Conservation (phyloP, 306 rosid genomes). For the Acmispon strigosus region DNA sequence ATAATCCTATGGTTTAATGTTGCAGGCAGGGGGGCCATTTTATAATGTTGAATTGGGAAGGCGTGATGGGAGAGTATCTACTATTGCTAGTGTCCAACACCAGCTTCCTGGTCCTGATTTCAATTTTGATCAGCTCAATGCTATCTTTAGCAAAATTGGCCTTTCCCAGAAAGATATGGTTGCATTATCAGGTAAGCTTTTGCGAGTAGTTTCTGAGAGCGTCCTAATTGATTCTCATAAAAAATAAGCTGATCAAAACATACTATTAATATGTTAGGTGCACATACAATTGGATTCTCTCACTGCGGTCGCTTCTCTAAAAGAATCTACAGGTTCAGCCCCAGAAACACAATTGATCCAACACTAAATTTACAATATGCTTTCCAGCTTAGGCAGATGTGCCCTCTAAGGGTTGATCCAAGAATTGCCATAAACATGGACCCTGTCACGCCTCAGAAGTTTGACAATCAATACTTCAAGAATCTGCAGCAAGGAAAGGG, state of each 20-base stretch:
- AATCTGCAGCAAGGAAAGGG: slow-evolving; percentile 78
- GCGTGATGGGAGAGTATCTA: slow-evolving; percentile 65
- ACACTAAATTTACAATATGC: slow-evolving; percentile 53
- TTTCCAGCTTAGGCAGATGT: slow-evolving; percentile 42
- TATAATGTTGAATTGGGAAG: slow-evolving; percentile 82
- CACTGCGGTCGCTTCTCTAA: slow-evolving; percentile 56
- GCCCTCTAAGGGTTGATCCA: slow-evolving; percentile 60
- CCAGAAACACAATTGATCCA: slow-evolving; percentile 56
- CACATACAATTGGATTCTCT: slow-evolving; percentile 82
- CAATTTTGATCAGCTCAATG: slow-evolving; percentile 43
- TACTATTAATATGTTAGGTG: slow-evolving; percentile 37
- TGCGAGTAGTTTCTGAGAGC: too few species aligned
- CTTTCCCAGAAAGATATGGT: slow-evolving; percentile 63
- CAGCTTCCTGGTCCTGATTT: slow-evolving; percentile 62
- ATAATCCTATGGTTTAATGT: not conserved
- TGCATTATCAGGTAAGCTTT: slow-evolving; percentile 67
- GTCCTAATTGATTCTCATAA: too few species aligned
- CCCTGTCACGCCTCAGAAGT: slow-evolving; percentile 47
- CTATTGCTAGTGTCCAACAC: slow-evolving; percentile 40
- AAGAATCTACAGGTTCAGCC: slow-evolving; percentile 56
- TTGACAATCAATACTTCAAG: slow-evolving; percentile 78
- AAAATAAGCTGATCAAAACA: too few species aligned
- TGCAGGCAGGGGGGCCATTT: slow-evolving; percentile 77
- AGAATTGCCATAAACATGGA: slow-evolving; percentile 68
- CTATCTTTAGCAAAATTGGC: slow-evolving; percentile 52